A percentile compares a stretch with the other conserved stretches of the same genome.
These are phyloP conservation scores for Phaeophleospora eucalypticola DNA, from an alignment of 2,329 filamentous ascomycete species.

Conservation along the genomic window DNA sequence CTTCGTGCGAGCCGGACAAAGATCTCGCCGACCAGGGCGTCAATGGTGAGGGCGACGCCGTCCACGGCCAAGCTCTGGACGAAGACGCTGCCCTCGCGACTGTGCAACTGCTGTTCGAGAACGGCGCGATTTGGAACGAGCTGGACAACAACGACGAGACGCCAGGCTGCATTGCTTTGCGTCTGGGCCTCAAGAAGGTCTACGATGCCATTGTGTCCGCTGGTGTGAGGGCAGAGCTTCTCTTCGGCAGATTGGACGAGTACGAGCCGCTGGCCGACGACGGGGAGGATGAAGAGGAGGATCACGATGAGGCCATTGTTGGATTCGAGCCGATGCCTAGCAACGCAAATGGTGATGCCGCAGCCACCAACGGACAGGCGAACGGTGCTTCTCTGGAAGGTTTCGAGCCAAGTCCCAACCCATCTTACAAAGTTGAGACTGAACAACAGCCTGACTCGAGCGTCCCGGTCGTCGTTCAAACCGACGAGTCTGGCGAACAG, in stretches of 20 bases:
- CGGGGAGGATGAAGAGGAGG: slow-evolving; percentile 49
- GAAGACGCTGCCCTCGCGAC: slow-evolving; percentile 63
- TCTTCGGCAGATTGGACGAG: slow-evolving; percentile 75
- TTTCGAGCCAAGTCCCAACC: slow-evolving; percentile 33
- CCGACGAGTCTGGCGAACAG: slow-evolving; percentile 26
- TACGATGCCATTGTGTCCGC: slow-evolving; percentile 85
- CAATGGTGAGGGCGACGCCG: slow-evolving; percentile 31
- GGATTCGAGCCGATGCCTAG: slow-evolving; percentile 32
- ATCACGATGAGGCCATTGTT: slow-evolving; percentile 33
- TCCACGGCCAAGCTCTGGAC: slow-evolving; percentile 32
- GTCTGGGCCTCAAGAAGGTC: slow-evolving; percentile 63
- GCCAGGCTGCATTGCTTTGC: slow-evolving; percentile 76
- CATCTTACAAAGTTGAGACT: slow-evolving; percentile 29
- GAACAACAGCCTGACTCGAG: slow-evolving; percentile 15
- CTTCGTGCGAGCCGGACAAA: slow-evolving; percentile 49
- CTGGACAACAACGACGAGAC: slow-evolving; percentile 83
- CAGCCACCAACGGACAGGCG: slow-evolving; percentile 14
- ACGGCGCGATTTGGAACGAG: slow-evolving; percentile 97
- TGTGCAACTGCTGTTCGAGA: slow-evolving; percentile 72
- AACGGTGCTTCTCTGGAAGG: slow-evolving; percentile 22
- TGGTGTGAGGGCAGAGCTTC: slow-evolving; percentile 82
- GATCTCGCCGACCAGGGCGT: slow-evolving; percentile 28
- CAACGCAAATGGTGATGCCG: slow-evolving; percentile 11
- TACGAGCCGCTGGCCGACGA: slow-evolving; percentile 69
- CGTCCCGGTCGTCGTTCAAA: slow-evolving; percentile 25